phyloP scores from a whole-genome alignment of 2,329 filamentous ascomycete species.

The Cephalotrichum gorgonifer region DNA sequence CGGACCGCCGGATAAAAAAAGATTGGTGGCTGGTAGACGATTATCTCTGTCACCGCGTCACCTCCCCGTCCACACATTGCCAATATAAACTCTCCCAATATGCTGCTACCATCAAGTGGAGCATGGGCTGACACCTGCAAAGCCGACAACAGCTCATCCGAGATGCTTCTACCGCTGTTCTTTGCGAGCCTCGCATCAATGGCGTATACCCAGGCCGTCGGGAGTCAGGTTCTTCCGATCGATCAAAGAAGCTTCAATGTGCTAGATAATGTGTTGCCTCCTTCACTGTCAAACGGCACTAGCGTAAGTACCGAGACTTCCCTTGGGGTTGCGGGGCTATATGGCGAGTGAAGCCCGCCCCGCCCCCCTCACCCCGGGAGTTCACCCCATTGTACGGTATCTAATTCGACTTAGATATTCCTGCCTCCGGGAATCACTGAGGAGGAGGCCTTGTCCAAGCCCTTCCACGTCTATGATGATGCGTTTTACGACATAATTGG shows the following conservation, averaged over 20 bases:
- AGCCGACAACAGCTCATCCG: neutral
- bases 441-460: slow-evolving; percentile 24
- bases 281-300: slow-evolving; percentile 23
- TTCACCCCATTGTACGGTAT: no score
- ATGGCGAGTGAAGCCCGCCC: no score
- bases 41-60: no score
- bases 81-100: no score
- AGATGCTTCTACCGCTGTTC: neutral
- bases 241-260: slow-evolving; percentile 33
- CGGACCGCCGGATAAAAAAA: no score
- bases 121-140: no score
- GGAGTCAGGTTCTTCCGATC: slow-evolving; percentile 12
- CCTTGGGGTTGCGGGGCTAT: no score
- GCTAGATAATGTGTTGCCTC: slow-evolving; percentile 24
- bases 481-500: slow-evolving; percentile 42
- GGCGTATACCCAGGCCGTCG: neutral
- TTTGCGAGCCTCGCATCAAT: neutral
- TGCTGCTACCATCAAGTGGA: no score
- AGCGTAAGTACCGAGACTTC: no score
- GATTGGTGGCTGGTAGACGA: no score
- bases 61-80: no score
- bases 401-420: slow-evolving; percentile 25
- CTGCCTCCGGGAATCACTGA: slow-evolving; percentile 30
- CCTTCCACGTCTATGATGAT: slow-evolving; percentile 36
- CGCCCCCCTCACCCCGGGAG: no score